Evolutionary conservation across 176 grass and related monocot genomes (phyloP), one percentile per base, ranked within the genome.

Genomic region (Aegilops bicornis): DNA sequence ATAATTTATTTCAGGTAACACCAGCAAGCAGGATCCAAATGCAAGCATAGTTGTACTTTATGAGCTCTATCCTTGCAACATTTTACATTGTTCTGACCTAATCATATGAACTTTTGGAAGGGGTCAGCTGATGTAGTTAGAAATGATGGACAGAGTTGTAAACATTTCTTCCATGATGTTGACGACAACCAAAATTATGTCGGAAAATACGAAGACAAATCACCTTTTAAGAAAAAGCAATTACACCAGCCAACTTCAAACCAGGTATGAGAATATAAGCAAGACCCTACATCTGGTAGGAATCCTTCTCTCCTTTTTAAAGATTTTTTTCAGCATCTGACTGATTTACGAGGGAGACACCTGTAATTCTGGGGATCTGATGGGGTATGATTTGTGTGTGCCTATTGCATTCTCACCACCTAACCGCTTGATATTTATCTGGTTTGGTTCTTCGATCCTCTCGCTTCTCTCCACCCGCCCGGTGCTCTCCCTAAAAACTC

Each of bases 151-250:
- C 52, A n/a, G 15, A 79, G 5, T n/a, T 65, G 66, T 64, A 39
- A 52, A 42, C 45, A 63, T 64, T 61, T 45, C 64, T 1, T 47
- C 10, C 37, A 61, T 71, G 36, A 45, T 37, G 20, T 62, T 81
- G 60, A 68, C 22, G 76, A 66, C 60, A 76, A 24, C 45, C 17
- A 67, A 84, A 85, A n/a, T 56, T 68, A 74, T 61, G 22, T 11
- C 45, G 17, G 30, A 69, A 67, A 43, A 24, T 69, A 85, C 84
- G 13, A 76, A 54, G 30, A 75, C n/a, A 60, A 75, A 47, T 81
- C 62, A 59, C 14, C 24, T 23, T 45, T 67, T 42, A 16, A 80
- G n/a, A 14, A 36, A 39, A 85, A 60, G 33, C 33, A 76, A 45
- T 64, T 17, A 47, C 65, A 60, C 25, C 36, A 79, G 62, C 3